Conservation (phyloP, 73 alveolate species). For the Tetrahymena borealis region DNA sequence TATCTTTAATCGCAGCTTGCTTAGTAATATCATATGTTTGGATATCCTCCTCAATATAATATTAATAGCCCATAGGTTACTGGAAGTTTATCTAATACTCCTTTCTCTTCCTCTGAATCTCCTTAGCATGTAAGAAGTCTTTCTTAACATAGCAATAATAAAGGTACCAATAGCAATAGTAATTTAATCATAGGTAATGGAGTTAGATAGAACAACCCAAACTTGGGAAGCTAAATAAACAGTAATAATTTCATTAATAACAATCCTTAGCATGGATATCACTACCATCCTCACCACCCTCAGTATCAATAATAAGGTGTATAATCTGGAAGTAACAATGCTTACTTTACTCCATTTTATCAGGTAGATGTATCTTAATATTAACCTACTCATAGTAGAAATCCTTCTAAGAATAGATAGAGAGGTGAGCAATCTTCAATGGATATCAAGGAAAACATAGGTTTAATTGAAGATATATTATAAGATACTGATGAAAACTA, state of each 20-base stretch:
- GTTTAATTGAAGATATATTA: neutral
- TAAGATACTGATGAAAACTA: neutral
- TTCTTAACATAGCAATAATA: neutral
- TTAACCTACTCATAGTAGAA: neutral
- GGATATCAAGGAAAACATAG: neutral
- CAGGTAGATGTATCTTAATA: neutral
- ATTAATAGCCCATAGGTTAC: neutral
- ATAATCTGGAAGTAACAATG: neutral
- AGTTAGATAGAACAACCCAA: neutral
- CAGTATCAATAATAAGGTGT: neutral
- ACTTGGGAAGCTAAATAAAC: neutral
- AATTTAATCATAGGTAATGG: neutral
- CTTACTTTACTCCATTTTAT: neutral
- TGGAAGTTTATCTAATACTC: neutral
- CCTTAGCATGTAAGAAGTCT: neutral
- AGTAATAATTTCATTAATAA: neutral
- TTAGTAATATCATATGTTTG: neutral
- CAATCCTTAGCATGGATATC: neutral
- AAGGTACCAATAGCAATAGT: neutral
- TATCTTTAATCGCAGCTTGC: neutral
- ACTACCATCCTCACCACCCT: neutral
- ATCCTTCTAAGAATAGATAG: neutral
- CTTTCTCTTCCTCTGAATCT: neutral
- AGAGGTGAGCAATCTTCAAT: neutral
- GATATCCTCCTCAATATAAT: neutral